Evolutionary conservation across 2,329 filamentous ascomycete species (phyloP), one percentile per base, ranked within the genome.

Genomic region (Leptographium radiaticola): DNA sequence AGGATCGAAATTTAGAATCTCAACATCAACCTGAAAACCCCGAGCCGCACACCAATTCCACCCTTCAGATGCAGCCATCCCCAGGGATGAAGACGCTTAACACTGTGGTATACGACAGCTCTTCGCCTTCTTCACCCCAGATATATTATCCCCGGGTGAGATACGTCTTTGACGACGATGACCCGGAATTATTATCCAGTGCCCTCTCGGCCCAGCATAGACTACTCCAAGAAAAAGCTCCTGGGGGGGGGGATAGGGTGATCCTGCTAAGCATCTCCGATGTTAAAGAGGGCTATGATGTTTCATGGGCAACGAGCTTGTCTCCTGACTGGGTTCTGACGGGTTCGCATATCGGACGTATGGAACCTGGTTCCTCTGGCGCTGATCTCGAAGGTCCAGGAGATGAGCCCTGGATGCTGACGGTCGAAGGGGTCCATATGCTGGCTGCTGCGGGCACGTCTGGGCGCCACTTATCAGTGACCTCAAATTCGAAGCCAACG

Each of bases 101-200:
- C 72, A 86, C 88, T 1, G 74, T 96, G 44, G 75, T 97, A 59
- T 82, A 87, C 64, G 89, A 95, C 67, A 70, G 77, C 12, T 77
- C 80, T n/a, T 83, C 80, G 51, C 25, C 58, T 47, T 36, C 58
- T 57, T 39, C 58, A 1, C 56, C 64, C 30, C 61, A 87, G 47
- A 86, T 88, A 57, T 77, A 88, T 62, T 90, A 97, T 66, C 93
- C 91, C 1, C 82, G 80, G 52, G 82, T 95, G 1, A 89, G 91
- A 70, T 97, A 97, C 71, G 79, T 97, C 63, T 97, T 98, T 71
- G 80, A 81, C 61, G 90, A 97, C 67, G 93, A 97, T 68, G 89
- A 96, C 64, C 79, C 83, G 2, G 86, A 90, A 48, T 72, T 86
- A 46, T 73, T 95, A 40, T 86, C 86, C 1, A 76, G 81, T 40